phyloP scores from a whole-genome alignment of 1,139 yeast genomes.

The Yamadazyma dendronema region DNA sequence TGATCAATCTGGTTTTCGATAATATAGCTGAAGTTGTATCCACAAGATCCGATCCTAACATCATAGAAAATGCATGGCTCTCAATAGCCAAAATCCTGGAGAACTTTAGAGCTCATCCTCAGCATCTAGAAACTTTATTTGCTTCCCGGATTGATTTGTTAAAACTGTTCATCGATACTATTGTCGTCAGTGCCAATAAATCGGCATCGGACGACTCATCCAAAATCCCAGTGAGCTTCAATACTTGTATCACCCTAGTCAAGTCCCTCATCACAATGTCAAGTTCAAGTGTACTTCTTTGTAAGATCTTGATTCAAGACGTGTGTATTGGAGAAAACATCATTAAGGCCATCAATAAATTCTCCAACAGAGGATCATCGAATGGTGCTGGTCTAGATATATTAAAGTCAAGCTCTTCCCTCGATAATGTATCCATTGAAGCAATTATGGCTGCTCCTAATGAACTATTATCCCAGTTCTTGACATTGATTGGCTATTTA shows the following conservation, averaged over 20 bases:
- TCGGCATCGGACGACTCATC: conserved; percentile 9
- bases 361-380: conserved; percentile 17
- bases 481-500: conserved; percentile 56
- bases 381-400: conserved; percentile 10
- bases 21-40: conserved; percentile 60
- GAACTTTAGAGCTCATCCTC: conserved; percentile 48
- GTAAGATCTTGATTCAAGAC: conserved; percentile 36
- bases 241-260: conserved; percentile 39
- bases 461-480: conserved; percentile 54
- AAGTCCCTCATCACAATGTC: conserved; percentile 41
- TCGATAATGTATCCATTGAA: conserved; percentile 51
- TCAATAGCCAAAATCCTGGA: conserved; percentile 63
- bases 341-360: conserved; percentile 43
- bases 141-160: conserved; percentile 26
- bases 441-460: conserved; percentile 75
- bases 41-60: conserved; percentile 57
- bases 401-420: conserved; percentile 13
- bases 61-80: conserved; percentile 69
- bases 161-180: conserved; percentile 26
- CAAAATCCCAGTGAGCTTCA: conserved; percentile 26
- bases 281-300: conserved; percentile 39
- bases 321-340: conserved; percentile 44
- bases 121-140: conserved; percentile 47
- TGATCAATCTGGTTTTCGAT: conserved; percentile 58
- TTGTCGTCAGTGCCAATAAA: conserved; percentile 31